Conservation (phyloP, 129 eudicot genomes). For the Oenanthe sinensis region DNA sequence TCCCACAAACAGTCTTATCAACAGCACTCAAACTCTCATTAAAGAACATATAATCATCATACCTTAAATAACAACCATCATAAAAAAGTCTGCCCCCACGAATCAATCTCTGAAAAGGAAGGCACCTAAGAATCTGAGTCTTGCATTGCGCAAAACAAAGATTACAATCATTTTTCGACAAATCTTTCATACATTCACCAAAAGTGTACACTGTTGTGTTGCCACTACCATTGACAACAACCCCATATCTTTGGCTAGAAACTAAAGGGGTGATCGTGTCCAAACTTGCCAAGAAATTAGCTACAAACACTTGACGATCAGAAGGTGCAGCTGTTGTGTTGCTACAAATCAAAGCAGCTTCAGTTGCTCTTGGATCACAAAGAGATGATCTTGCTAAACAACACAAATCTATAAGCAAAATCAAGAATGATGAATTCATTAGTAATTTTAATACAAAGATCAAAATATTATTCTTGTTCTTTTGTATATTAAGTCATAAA, state of each 20-base stretch:
- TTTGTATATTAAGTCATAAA: too few relatives aligned
- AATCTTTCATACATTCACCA: slow-evolving; percentile 35
- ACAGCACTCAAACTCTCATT: slow-evolving; percentile 25
- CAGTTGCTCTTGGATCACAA: slow-evolving; percentile 37
- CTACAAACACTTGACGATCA: slow-evolving; percentile 20
- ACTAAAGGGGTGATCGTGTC: slow-evolving; percentile 21
- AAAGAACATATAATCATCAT: slow-evolving; percentile 30
- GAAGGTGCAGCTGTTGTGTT: slow-evolving; percentile 18
- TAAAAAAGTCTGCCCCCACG: slow-evolving; percentile 28
- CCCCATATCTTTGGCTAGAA: slow-evolving; percentile 12
- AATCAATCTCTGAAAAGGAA: slow-evolving; percentile 27
- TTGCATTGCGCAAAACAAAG: slow-evolving; percentile 36
- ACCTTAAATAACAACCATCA: slow-evolving; percentile 45
- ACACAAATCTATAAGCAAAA: not conserved
- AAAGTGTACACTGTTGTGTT: slow-evolving; percentile 22
- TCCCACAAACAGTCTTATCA: slow-evolving; percentile 26
- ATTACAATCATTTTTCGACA: slow-evolving; percentile 26
- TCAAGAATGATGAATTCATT: slow-evolving; percentile 5
- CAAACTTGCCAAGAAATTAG: slow-evolving; percentile 28
- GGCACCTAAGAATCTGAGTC: slow-evolving; percentile 27
- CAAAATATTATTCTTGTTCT: not conserved
- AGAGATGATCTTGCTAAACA: slow-evolving; percentile 12
- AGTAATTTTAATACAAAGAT: too few relatives aligned
- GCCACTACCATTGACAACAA: slow-evolving; percentile 13
- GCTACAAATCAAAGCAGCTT: slow-evolving; percentile 31